Evolutionary conservation across 2,329 filamentous ascomycete genomes (phyloP).

Genomic region (Epichloe baconii): DNA sequence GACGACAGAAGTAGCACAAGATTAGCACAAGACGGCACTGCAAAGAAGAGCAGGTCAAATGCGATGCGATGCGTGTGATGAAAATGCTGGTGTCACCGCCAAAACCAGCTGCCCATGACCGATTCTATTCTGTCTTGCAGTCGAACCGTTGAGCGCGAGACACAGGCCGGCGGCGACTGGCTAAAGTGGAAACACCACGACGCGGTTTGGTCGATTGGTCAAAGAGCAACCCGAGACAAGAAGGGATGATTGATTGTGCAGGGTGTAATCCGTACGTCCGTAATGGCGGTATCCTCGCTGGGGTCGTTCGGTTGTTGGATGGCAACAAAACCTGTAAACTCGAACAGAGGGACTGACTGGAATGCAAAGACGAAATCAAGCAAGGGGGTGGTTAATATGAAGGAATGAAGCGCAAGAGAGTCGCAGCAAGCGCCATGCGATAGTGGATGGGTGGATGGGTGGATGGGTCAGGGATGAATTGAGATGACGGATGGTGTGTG

Average conservation of each 20-base stretch:
- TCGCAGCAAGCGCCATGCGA: too few species aligned
- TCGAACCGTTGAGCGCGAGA: not conserved
- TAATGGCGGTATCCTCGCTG: not conserved
- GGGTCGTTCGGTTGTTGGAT: too few species aligned
- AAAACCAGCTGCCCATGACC: not conserved
- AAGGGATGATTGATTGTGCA: not conserved
- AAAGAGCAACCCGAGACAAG: not conserved
- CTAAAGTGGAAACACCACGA: not conserved
- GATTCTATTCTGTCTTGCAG: not conserved
- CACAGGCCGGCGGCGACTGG: not conserved
- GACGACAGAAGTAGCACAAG: too few species aligned
- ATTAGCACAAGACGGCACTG: not conserved
- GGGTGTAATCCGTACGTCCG: too few species aligned
- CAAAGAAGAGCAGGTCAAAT: not conserved
- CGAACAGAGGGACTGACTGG: not conserved
- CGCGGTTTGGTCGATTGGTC: not conserved
- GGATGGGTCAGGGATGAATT: too few species aligned
- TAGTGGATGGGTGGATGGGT: too few species aligned
- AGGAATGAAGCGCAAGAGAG: not conserved
- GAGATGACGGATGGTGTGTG: too few species aligned
- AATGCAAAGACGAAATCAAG: not conserved
- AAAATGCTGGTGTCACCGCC: not conserved
- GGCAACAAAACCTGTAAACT: not conserved
- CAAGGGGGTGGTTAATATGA: not conserved
- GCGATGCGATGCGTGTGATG: not conserved